A percentile compares a stretch with the other conserved stretches of the same genome.
phyloP scores from a whole-genome alignment of 2,329 filamentous ascomycete genomes.

The Ophiostoma sp. region DNA sequence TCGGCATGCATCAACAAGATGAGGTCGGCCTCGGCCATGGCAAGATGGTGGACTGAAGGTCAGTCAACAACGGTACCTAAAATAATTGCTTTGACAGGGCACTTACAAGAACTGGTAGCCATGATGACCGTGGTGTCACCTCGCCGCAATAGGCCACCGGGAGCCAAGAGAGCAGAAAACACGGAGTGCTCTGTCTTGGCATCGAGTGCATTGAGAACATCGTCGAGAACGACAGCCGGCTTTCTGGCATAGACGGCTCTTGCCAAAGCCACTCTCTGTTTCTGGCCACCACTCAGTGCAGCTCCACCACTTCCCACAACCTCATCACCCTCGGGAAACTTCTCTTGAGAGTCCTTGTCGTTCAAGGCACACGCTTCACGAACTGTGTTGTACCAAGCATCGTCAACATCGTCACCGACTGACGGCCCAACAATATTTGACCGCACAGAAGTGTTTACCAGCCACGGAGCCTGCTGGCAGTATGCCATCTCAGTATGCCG shows the following conservation, averaged over 20 bases:
- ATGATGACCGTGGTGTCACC: conserved; percentile 38
- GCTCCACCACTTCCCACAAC: neutral
- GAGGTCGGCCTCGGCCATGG: neutral
- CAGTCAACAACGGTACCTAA: neutral
- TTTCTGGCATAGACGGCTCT: conserved; percentile 38
- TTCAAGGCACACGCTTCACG: neutral
- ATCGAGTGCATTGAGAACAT: conserved; percentile 40
- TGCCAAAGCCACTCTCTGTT: conserved; percentile 34
- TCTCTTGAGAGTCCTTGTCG: neutral
- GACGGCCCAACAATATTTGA: conserved; percentile 2
- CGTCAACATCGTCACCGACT: neutral
- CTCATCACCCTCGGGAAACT: neutral
- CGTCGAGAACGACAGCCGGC: conserved; percentile 39
- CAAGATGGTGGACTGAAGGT: neutral
- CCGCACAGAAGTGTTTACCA: neutral
- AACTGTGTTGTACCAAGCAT: neutral
- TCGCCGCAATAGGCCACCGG: conserved; percentile 35
- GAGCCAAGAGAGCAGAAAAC: conserved; percentile 36
- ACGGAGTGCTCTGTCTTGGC: conserved; percentile 37
- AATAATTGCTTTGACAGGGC: neutral
- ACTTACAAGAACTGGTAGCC: conserved; percentile 32
- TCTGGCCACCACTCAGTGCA: neutral
- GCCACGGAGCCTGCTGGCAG: conserved; percentile 12
- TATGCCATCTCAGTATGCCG: conserved; percentile 2
- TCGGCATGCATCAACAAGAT: conserved; percentile 2